Base-by-base conservation (phyloP, 2,329 filamentous ascomycete species). In the Seiridium unicorne region DNA sequence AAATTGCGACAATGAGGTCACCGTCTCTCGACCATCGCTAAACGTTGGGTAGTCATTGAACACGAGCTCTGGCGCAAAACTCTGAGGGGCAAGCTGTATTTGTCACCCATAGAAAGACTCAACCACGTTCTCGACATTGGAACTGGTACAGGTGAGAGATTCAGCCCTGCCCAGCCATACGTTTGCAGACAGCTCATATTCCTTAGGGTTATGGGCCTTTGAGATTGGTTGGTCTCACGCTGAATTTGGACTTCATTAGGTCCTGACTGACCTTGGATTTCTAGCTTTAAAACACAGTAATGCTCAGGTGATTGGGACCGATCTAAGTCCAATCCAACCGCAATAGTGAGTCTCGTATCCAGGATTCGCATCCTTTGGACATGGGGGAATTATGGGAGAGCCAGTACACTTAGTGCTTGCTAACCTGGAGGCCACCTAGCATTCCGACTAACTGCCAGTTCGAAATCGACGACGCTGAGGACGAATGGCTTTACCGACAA, bases 391-490 rank as follows among this genome's bases (percentile, higher is more conserved):
- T 26, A 26, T 26, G 18, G 18, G 18, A 26, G 18, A 26, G 18
- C 18, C 18, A 26, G 18, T 26, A 26, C 18, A 26, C 18, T 26
- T 26, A 26, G 18, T 26, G 18, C 18, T 26, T 26, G 18, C 18
- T 26, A 26, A 26, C 18, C 18, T 26, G 18, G 18, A 10, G 4
- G 34, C 7, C 10, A 47, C 46, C 5, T 38, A 62, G 60, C 7
- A 57, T 61, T 40, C 61, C 61, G n/a, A 26, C 35, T 5, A 62
- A 62, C 38, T 62, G 58, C 44, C 48, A 58, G 10, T 62, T 62
- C 40, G 61, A 62, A 40, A 59, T 62, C 26, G 61, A 62, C 11
- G 61, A 62, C 34, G 55, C 59, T 18, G 61, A 62, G 31, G 61
- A 62, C 34, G 51, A 53, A 38, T 62, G 61, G 61, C 10, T 61